Evolutionary conservation across 2,329 filamentous ascomycete genomes (phyloP).

Genomic region (Pseudogymnoascus sp.): DNA sequence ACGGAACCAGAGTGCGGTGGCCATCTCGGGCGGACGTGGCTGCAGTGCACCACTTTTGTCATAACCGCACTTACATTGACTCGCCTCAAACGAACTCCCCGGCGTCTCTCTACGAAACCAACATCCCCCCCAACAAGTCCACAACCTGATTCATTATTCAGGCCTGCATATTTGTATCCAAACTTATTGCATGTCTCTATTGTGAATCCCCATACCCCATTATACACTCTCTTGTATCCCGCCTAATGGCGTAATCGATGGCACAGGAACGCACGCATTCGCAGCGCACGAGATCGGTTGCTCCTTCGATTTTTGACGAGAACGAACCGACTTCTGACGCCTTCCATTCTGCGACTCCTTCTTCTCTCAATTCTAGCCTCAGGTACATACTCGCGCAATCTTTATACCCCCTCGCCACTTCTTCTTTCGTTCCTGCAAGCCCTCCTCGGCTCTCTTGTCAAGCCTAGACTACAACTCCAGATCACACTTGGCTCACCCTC

Average conservation of each 20-base stretch:
- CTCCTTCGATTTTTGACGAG: slow-evolving; percentile 15
- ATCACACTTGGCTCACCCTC: slow-evolving; percentile 13
- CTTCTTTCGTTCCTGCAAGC: neutral
- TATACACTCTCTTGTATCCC: slow-evolving; percentile 5
- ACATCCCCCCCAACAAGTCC: neutral
- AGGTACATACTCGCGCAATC: slow-evolving; percentile 13
- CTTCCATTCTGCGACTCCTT: slow-evolving; percentile 10
- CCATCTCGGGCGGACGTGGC: slow-evolving; percentile 7
- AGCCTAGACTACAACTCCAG: slow-evolving; percentile 9
- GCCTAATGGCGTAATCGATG: slow-evolving; percentile 18
- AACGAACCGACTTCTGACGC: slow-evolving; percentile 10
- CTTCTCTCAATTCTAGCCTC: slow-evolving; percentile 12
- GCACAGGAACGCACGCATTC: slow-evolving; percentile 16
- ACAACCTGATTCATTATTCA: neutral
- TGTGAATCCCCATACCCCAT: neutral
- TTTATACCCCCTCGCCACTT: neutral
- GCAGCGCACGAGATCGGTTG: slow-evolving; percentile 14
- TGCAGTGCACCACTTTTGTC: slow-evolving; percentile 8
- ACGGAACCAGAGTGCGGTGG: slow-evolving; percentile 10
- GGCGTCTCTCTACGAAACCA: neutral
- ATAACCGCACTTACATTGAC: slow-evolving; percentile 9
- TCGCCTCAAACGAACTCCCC: slow-evolving; percentile 1
- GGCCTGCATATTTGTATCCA: slow-evolving; percentile 1
- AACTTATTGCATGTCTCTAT: slow-evolving; percentile 3
- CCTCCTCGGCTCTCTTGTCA: neutral